phyloP scores from a whole-genome alignment of 768 basidiomycete species.

The Kwoniella sp. region DNA sequence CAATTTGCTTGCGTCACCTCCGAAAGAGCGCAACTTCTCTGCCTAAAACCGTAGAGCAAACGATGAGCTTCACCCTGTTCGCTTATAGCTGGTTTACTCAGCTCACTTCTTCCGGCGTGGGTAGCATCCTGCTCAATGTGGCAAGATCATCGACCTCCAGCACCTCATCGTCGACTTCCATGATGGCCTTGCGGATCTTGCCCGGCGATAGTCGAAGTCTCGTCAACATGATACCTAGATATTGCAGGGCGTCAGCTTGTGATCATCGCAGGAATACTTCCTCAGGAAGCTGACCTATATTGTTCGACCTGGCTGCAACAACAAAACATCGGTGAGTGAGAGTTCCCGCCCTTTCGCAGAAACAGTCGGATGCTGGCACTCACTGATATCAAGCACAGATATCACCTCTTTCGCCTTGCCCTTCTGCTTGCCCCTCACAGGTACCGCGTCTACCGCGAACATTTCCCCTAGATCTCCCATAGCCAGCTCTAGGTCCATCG shows the following conservation, averaged over 20 bases:
- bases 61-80: background rate
- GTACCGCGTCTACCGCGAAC: constrained; percentile 62
- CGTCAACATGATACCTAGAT: constrained; percentile 82
- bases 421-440: constrained; percentile 53
- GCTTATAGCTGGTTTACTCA: background rate
- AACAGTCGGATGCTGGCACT: constrained; percentile 20
- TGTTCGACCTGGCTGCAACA: constrained; percentile 68
- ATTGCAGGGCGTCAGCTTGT: background rate
- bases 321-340: background rate
- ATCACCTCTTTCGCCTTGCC: constrained; percentile 64
- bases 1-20: constrained; percentile 69
- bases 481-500: constrained; percentile 59
- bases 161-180: constrained; percentile 70
- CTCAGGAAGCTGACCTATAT: constrained; percentile 65
- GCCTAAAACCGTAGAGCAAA: constrained; percentile 59
- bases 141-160: constrained; percentile 76
- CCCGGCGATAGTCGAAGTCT: constrained; percentile 68
- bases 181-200: constrained; percentile 70
- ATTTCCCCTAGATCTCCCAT: constrained; percentile 73
- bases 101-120: constrained; percentile 77
- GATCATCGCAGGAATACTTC: background rate
- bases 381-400: constrained; percentile 72
- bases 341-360: too few species aligned
- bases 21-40: constrained; percentile 67
- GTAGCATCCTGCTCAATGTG: constrained; percentile 72